Evolutionary conservation across 1,139 yeast species (phyloP), one percentile per base, ranked within the genome.

Genomic region (Kodamaea alishanica): DNA sequence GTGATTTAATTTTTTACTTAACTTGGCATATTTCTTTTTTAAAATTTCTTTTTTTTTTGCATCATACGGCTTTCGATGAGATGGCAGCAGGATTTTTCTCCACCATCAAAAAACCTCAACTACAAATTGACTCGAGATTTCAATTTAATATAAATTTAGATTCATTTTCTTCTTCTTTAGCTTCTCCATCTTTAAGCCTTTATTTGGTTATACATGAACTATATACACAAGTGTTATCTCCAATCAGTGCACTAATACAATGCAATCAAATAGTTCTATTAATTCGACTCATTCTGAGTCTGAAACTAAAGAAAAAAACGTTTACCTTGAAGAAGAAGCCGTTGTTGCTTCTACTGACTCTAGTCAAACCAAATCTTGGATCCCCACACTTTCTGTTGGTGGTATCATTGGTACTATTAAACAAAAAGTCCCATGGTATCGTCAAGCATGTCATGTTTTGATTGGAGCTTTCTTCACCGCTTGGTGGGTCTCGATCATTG

Each of bases 401-500:
- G 41, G 28, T 12, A 29, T 35, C 10, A 26, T 33, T n/a, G 41
- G 32, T 12, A 35, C 15, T 5, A 20, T 48, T 26, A 49, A 44
- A 37, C 6, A 32, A 11, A 37, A 30, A 15, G 45, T 37, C 33
- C 52, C 54, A 6, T 46, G 41, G 42, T 49, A 30, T 28, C 57
- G 44, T 34, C 35, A 62, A 8, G 56, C 57, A 2, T 39, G 61
- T 26, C 66, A 66, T 40, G 39, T 67, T 8, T 52, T 72, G 29
- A 42, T 60, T 27, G 75, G 71, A 1, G 56, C 63, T 31, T 75
- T 80, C 48, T 79, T 79, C 66, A 79, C 85, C 5, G 71, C 81
- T 4, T 80, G 85, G 85, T 80, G 84, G 84, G 55, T 79, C 28
- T 73, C 83, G 9, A 76, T 80, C 39, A 41, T 80, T 24, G 73